phyloP scores from a whole-genome alignment of 2,329 filamentous ascomycete genomes.

The Scolecobasidium constrictum region DNA sequence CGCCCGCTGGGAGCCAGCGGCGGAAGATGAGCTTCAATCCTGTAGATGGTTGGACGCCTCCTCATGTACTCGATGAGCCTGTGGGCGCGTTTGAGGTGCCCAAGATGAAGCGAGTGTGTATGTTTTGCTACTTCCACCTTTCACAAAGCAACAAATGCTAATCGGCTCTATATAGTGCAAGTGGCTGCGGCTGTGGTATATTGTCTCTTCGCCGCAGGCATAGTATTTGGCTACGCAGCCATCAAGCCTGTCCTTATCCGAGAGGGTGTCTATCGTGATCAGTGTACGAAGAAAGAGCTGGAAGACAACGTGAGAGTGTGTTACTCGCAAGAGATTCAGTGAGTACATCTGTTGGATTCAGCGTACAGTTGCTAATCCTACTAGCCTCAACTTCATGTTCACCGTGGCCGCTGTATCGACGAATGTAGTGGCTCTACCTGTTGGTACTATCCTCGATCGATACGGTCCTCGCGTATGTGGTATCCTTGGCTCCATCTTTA shows the following conservation, averaged over 20 bases:
- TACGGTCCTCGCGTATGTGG: constrained; percentile 71
- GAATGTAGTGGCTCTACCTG: constrained; percentile 75
- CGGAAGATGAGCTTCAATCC: constrained; percentile 40
- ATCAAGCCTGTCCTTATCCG: constrained; percentile 68
- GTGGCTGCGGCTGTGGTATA: constrained; percentile 58
- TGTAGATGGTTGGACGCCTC: constrained; percentile 32
- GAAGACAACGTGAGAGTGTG: constrained; percentile 41
- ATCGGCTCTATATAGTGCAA: constrained; percentile 43
- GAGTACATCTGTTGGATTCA: constrained; percentile 8
- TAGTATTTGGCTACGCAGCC: constrained; percentile 77
- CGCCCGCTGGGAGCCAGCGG: constrained; percentile 22
- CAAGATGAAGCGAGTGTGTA: constrained; percentile 41
- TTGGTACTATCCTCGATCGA: constrained; percentile 74
- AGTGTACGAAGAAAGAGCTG: constrained; percentile 46
- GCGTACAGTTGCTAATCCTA: background rate
- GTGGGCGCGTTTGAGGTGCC: constrained; percentile 44
- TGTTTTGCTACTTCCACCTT: constrained; percentile 16
- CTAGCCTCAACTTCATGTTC: constrained; percentile 77
- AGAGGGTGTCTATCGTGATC: constrained; percentile 59
- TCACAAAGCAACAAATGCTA: too few species aligned
- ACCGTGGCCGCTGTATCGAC: constrained; percentile 79
- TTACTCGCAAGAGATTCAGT: constrained; percentile 46
- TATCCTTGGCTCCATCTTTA: constrained; percentile 56
- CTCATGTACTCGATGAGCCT: constrained; percentile 27
- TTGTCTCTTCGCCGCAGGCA: constrained; percentile 66